Evolutionary conservation across 106 monocot species (phyloP).

Genomic region (Dactylorhiza incarnata): DNA sequence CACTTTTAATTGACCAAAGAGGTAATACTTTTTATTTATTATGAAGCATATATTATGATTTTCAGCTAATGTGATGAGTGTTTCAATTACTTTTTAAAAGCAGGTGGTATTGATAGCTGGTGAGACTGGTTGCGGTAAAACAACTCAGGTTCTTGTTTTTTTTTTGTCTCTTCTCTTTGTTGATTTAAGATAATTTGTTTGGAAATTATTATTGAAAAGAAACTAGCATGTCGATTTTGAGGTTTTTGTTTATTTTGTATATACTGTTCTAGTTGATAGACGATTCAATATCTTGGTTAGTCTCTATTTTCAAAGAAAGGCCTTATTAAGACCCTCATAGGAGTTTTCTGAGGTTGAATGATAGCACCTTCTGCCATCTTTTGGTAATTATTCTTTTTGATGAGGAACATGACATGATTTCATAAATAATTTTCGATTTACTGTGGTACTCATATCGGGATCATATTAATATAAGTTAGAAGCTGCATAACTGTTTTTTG

Average conservation of each 20-base stretch:
- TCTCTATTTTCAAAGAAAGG: neutral
- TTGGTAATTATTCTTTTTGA: neutral
- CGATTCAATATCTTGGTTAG: neutral
- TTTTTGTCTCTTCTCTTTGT: slow-evolving; percentile 37
- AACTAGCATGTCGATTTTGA: neutral
- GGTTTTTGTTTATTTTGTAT: neutral
- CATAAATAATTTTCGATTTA: neutral
- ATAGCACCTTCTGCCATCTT: neutral
- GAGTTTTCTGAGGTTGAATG: neutral
- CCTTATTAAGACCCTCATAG: neutral
- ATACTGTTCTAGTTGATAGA: neutral
- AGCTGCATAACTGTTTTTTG: neutral
- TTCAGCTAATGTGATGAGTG: neutral
- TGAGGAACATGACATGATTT: neutral
- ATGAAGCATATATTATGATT: neutral
- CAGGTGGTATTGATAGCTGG: slow-evolving; percentile 95
- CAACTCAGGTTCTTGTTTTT: slow-evolving; percentile 79
- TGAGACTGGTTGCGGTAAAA: slow-evolving; percentile 98
- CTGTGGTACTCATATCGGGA: neutral
- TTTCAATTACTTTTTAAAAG: slow-evolving; percentile 7
- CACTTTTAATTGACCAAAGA: neutral
- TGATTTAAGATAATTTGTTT: slow-evolving; percentile 8
- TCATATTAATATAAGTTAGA: neutral
- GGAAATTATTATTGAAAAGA: neutral
- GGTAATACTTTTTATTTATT: neutral